Base-by-base conservation (phyloP, 306 rosid genomes). In the Geum urbanum region DNA sequence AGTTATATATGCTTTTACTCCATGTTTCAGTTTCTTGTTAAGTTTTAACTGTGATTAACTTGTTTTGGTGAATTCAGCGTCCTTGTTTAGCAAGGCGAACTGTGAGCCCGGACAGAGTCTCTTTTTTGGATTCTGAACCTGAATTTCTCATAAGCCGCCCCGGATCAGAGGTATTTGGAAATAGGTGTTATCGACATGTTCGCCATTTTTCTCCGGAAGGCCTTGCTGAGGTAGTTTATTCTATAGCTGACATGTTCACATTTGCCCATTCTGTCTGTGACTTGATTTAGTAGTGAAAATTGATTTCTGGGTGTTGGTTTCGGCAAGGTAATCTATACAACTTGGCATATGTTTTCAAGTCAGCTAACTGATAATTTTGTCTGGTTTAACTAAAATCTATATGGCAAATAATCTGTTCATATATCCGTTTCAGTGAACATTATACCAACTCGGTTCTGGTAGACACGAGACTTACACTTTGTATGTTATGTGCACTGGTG, bases 161-260 rank as follows among this genome's bases (percentile, higher is more conserved):
- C 53, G 84, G 76, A 1, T 73, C 83, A 9, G 97, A 88, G 45
- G 78, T 84, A 7, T 81, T 80, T 63, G 77, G 87, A n/a, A 74
- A 78, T 74, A 84, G 92, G 70, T 83, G 79, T 76, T 80, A 77
- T 82, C 85, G 86, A 18, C 88, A 84, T 67, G 73, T 79, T 79
- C 87, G 86, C 49, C 89, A 78, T 70, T 82, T 89, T 64, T 86
- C 94, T 16, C 73, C 97, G 14, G 90, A 88, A 69, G 89, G 83
- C 73, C 80, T 85, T 40, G 83, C 96, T 69, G 89, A 91, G 99
- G 97, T 94, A 70, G 50, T 82, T 70, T 44, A 22, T 45, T 80
- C 77, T 72, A 11, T 48, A 27, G 46, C 7, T 37, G 4, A 32
- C 32, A 27, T 27, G 32, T 27, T 27, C 32, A 9, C 45, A 16